Evolutionary conservation across 2,329 filamentous ascomycete genomes (phyloP), one percentile per base, ranked within the genome.

Genomic region (Penicillium sp.): DNA sequence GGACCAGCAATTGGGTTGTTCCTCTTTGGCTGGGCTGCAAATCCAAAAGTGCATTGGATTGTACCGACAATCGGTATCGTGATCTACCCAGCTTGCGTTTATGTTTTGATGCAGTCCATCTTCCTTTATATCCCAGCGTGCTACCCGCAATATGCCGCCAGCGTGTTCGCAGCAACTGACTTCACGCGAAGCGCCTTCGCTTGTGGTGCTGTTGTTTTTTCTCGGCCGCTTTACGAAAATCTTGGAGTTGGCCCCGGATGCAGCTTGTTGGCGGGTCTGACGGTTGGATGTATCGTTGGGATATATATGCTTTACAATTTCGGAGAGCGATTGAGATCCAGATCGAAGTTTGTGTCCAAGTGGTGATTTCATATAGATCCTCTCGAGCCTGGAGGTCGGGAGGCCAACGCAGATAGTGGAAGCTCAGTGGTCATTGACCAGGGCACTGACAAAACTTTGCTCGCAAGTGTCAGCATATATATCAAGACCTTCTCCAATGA

Each of bases 1-100:
- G 78, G 79, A 1, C 79, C 83, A 0, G 79, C 83, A 0, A 76
- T 83, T n/a, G 82, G 83, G 11, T 73, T 86, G 3, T 86, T 86
- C 75, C 67, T 86, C 52, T 85, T 67, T 21, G 64, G 43, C 4
- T 64, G 55, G 60, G 44, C 60, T 1, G 52, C 65, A 2, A 53
- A 56, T 4, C 29, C 56, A 0, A 36, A 52, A 0, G 56, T 70
- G 21, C 64, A 70, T 44, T 72, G 67, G 69, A 68, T 69, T n/a
- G 68, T 67, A 13, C 66, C 52, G 3, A 67, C 72, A 5, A 64
- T 77, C 11, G 77, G 75, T 4, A 67, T 77, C 3, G 60, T 65
- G 21, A 65, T 78, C 52, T 77, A 74, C 63, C 66, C 65, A 2
- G 63, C 67, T 2, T 51, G 64, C 60, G 55, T 65, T 4, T 75